A percentile compares a stretch with the other conserved stretches of the same genome.
These are phyloP conservation scores for Pezicula carpinea DNA, from an alignment of 2,329 filamentous ascomycete species.

Conservation along the genomic window DNA sequence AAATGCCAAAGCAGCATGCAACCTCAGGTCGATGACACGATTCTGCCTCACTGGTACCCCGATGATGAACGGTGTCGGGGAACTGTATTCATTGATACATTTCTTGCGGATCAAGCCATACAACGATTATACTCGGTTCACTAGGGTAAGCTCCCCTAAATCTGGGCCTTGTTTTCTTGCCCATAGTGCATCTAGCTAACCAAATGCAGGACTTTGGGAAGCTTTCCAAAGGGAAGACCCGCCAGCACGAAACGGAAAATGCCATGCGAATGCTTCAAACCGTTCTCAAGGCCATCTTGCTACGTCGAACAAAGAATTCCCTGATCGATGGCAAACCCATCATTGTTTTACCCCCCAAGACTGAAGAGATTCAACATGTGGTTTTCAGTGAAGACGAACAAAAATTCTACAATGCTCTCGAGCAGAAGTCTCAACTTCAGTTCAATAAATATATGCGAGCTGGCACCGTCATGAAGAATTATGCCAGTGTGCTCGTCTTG, in stretches of 20 bases:
- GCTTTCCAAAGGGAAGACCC: slow-evolving; percentile 19
- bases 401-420: slow-evolving; percentile 61
- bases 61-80: slow-evolving; percentile 81
- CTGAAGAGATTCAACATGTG: slow-evolving; percentile 55
- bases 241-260: slow-evolving; percentile 19
- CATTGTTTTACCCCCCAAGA: slow-evolving; percentile 61
- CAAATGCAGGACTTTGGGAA: slow-evolving; percentile 20
- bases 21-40: slow-evolving; percentile 56
- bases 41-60: slow-evolving; percentile 79
- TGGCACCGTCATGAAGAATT: slow-evolving; percentile 65
- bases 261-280: slow-evolving; percentile 71
- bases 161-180: slow-evolving; percentile 11
- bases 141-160: slow-evolving; percentile 34
- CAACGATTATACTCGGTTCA: slow-evolving; percentile 58
- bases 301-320: slow-evolving; percentile 78
- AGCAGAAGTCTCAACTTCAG: slow-evolving; percentile 59
- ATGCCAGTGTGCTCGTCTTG: slow-evolving; percentile 76
- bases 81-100: slow-evolving; percentile 71
- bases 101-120: slow-evolving; percentile 79
- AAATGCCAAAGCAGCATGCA: slow-evolving; percentile 53
- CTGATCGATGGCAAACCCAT: slow-evolving; percentile 76
- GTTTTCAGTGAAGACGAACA: slow-evolving; percentile 63
- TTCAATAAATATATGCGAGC: slow-evolving; percentile 74
- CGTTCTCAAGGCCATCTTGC: slow-evolving; percentile 73
- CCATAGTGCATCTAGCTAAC: slow-evolving; percentile 1